Conservation (phyloP, 2,329 filamentous ascomycete species). For the Aspergillus sp. region DNA sequence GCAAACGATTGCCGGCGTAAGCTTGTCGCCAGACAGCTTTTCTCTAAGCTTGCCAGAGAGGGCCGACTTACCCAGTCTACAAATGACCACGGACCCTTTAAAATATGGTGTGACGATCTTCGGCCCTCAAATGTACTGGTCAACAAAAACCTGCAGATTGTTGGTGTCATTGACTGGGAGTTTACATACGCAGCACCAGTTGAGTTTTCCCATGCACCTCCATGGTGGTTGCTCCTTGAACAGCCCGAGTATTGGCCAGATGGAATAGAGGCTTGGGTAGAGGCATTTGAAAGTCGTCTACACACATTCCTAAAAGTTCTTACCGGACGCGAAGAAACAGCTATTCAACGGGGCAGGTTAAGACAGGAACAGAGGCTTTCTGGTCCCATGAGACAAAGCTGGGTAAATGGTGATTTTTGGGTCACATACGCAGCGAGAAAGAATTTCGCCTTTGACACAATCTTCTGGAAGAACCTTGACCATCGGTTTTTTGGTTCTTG, state of each 20-base stretch:
- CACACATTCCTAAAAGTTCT: slow-evolving; percentile 12
- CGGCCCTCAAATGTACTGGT: slow-evolving; percentile 12
- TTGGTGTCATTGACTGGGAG: slow-evolving; percentile 17
- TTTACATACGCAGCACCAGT: slow-evolving; percentile 17
- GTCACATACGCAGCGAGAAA: slow-evolving; percentile 6
- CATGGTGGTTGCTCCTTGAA: slow-evolving; percentile 19
- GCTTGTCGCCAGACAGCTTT: slow-evolving; percentile 15
- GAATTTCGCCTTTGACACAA: slow-evolving; percentile 7
- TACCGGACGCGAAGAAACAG: slow-evolving; percentile 6
- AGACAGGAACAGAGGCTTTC: slow-evolving; percentile 10
- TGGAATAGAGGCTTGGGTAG: slow-evolving; percentile 12
- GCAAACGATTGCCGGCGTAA: slow-evolving; percentile 15
- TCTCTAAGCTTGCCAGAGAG: slow-evolving; percentile 14
- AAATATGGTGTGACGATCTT: slow-evolving; percentile 17
- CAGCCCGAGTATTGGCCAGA: slow-evolving; percentile 15
- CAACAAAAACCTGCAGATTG: slow-evolving; percentile 5
- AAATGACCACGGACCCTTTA: slow-evolving; percentile 17
- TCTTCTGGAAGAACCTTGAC: slow-evolving; percentile 9
- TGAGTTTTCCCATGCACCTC: slow-evolving; percentile 13
- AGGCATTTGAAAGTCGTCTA: slow-evolving; percentile 8
- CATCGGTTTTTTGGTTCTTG: slow-evolving; percentile 3
- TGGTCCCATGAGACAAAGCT: slow-evolving; percentile 9
- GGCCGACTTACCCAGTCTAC: slow-evolving; percentile 7
- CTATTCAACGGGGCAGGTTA: slow-evolving; percentile 4
- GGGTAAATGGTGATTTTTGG: slow-evolving; percentile 6